phyloP scores from a whole-genome alignment of 108 stramenopile genomes.

The Nitzschia sp. region DNA sequence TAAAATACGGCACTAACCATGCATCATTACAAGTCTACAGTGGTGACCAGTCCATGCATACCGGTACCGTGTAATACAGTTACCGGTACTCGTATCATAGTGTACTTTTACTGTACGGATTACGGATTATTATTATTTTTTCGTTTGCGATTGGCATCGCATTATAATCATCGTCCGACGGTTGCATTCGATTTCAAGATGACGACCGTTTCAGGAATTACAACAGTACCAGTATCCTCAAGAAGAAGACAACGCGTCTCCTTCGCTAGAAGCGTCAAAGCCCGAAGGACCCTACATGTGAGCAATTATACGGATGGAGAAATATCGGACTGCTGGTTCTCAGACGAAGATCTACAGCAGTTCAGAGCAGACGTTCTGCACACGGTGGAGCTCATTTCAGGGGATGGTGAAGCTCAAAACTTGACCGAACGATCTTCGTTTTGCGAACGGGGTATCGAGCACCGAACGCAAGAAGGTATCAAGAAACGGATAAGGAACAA shows the following conservation, averaged over 20 bases:
- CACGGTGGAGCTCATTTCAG: not conserved
- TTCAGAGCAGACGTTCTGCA: slow-evolving; percentile 4
- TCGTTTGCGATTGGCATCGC: too few relatives aligned
- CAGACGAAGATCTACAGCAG: not conserved
- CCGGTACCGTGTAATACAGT: too few relatives aligned
- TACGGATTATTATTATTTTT: too few relatives aligned
- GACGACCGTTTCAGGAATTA: too few relatives aligned
- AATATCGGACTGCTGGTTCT: not conserved
- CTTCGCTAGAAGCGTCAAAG: not conserved
- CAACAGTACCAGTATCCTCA: too few relatives aligned
- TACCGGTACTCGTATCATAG: too few relatives aligned
- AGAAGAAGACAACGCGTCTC: not conserved
- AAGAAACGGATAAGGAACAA: slow-evolving; percentile 30
- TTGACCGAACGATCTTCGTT: not conserved
- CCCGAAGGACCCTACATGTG: not conserved
- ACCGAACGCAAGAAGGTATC: slow-evolving; percentile 29
- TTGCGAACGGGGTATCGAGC: slow-evolving; percentile 26
- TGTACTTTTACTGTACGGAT: too few relatives aligned
- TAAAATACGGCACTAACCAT: too few relatives aligned
- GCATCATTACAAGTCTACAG: too few relatives aligned
- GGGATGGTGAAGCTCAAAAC: not conserved
- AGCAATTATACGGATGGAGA: slow-evolving; percentile 7
- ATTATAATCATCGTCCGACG: too few relatives aligned
- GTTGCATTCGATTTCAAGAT: too few relatives aligned
- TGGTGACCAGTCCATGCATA: too few relatives aligned